These are phyloP conservation scores for Castanospermum australe DNA, from an alignment of 306 rosid genomes.

Conservation along the genomic window DNA sequence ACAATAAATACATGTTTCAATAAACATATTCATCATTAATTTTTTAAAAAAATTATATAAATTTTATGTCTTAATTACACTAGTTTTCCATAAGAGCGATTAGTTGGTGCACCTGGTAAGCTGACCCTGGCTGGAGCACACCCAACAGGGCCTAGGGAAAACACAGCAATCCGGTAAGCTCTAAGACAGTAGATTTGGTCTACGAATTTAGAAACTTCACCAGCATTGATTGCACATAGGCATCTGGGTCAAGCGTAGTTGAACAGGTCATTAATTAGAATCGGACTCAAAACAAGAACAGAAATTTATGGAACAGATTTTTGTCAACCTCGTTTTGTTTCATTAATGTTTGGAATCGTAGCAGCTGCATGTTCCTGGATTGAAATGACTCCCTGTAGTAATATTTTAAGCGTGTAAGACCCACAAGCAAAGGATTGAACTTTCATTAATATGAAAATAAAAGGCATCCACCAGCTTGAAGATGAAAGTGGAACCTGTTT, in stretches of 20 bases:
- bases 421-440: not conserved
- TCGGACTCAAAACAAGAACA: conserved; percentile 44
- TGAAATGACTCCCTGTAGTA: conserved; percentile 26
- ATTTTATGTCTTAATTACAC: too few relatives aligned
- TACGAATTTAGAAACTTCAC: conserved; percentile 17
- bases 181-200: conserved; percentile 25
- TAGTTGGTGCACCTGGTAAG: conserved; percentile 23
- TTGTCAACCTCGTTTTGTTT: conserved; percentile 21
- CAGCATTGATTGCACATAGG: conserved; percentile 35
- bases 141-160: conserved; percentile 39
- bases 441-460: not conserved
- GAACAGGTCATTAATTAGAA: conserved; percentile 43
- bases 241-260: conserved; percentile 17
- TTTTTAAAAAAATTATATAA: too few relatives aligned
- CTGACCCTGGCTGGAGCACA: conserved; percentile 41
- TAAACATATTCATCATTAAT: too few relatives aligned
- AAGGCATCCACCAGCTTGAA: not conserved
- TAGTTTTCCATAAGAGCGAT: conserved; percentile 24
- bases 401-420: not conserved
- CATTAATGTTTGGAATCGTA: conserved; percentile 34
- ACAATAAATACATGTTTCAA: too few relatives aligned
- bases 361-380: conserved; percentile 34
- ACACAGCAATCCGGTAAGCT: conserved; percentile 28
- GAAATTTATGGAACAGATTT: conserved; percentile 21
- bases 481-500: too few relatives aligned